Conservation (phyloP, 495 filamentous ascomycete genomes). For the Penicillium steckii region DNA sequence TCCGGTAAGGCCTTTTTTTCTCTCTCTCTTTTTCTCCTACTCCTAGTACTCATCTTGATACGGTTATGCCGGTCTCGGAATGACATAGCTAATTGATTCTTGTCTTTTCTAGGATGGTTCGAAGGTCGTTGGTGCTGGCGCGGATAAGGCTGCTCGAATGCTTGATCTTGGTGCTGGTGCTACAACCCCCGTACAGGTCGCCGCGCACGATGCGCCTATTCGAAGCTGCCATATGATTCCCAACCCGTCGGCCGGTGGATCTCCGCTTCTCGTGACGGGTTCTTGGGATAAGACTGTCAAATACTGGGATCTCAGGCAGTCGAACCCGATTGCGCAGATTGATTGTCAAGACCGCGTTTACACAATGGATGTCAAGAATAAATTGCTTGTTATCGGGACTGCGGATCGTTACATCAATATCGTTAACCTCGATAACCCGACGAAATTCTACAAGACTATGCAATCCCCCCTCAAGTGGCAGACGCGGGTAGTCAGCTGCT, state of each 20-base stretch:
- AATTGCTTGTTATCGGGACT: slow-evolving; percentile 77
- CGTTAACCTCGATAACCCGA: slow-evolving; percentile 75
- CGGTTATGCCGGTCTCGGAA: not conserved
- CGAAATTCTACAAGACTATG: slow-evolving; percentile 76
- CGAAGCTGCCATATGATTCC: slow-evolving; percentile 73
- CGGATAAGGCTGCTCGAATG: slow-evolving; percentile 80
- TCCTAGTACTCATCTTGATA: not conserved
- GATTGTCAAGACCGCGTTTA: slow-evolving; percentile 80
- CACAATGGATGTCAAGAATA: slow-evolving; percentile 77
- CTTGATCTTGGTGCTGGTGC: slow-evolving; percentile 65
- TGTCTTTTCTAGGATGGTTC: slow-evolving; percentile 55
- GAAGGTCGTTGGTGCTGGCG: slow-evolving; percentile 78
- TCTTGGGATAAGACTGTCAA: slow-evolving; percentile 96
- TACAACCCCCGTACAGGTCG: slow-evolving; percentile 59
- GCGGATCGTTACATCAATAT: slow-evolving; percentile 89
- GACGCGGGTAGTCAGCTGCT: slow-evolving; percentile 81
- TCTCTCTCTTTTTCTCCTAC: not conserved
- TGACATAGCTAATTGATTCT: slow-evolving; percentile 2
- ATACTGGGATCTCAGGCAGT: slow-evolving; percentile 85
- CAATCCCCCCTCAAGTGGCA: slow-evolving; percentile 87
- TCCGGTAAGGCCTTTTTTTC: slow-evolving; percentile 56
- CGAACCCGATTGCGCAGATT: slow-evolving; percentile 60
- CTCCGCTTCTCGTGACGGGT: slow-evolving; percentile 75
- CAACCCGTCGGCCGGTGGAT: slow-evolving; percentile 46
- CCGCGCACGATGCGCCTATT: slow-evolving; percentile 78